Percentiles rank a stretch among this genome's conserved stretches.
phyloP scores from a whole-genome alignment of 768 basidiomycete species.

The Pleurotus ostreatus region DNA sequence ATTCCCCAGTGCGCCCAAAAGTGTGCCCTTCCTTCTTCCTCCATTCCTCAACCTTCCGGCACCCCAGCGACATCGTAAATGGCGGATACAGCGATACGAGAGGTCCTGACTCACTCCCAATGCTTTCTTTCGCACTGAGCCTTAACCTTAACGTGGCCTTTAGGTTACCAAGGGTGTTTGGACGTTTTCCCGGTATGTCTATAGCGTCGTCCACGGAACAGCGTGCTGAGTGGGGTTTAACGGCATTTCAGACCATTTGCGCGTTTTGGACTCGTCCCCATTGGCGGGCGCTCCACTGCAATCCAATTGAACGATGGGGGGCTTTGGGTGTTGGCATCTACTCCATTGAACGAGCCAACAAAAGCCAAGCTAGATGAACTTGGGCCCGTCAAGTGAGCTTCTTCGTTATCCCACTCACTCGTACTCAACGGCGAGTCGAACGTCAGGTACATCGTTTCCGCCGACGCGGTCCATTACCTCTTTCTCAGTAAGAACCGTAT shows the following conservation, averaged over 20 bases:
- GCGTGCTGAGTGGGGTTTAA: not conserved
- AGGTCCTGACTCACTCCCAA: slow-evolving; percentile 22
- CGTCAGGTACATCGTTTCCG: slow-evolving; percentile 52
- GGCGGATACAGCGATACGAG: slow-evolving; percentile 37
- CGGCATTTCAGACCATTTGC: slow-evolving; percentile 51
- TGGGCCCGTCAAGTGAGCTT: slow-evolving; percentile 62
- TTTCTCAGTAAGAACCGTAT: slow-evolving; percentile 42
- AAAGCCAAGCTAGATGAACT: slow-evolving; percentile 56
- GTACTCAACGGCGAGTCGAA: not conserved
- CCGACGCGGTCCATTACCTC: slow-evolving; percentile 56
- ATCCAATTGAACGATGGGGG: slow-evolving; percentile 62
- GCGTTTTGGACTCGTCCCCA: slow-evolving; percentile 61
- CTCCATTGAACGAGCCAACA: slow-evolving; percentile 63
- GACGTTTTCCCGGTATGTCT: slow-evolving; percentile 59
- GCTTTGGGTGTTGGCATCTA: slow-evolving; percentile 83
- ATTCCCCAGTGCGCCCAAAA: too few relatives aligned
- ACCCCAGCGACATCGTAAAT: not conserved
- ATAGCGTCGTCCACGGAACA: not conserved
- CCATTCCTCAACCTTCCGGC: too few relatives aligned
- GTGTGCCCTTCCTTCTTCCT: too few relatives aligned
- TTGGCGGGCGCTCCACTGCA: slow-evolving; percentile 84
- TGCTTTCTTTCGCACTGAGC: not conserved
- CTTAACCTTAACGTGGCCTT: not conserved
- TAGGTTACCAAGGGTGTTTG: slow-evolving; percentile 52
- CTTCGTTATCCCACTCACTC: not conserved